Evolutionary conservation across 371 early-diverging fungal genomes (phyloP), one percentile per base, ranked within the genome.

Genomic region (Coemansia sp.): DNA sequence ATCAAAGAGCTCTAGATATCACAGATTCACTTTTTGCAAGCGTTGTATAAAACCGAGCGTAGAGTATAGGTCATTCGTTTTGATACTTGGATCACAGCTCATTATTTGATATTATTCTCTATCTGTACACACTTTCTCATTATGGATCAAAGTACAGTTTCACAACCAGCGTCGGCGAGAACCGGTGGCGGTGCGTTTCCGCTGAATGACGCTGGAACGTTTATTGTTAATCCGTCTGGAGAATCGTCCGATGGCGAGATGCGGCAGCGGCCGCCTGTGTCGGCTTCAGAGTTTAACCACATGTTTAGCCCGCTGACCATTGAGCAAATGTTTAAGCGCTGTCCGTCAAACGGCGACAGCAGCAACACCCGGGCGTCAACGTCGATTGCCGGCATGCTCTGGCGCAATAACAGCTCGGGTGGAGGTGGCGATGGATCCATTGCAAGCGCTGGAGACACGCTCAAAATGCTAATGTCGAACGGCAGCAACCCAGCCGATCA

Each of bases 251-350:
- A 48, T 44, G 24, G 44, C 39, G 54, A 48, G 56, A 55, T 55
- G 60, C 23, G 39, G 13, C 66, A 62, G 63, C 63, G 67, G 12
- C 58, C 54, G n/a, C 75, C 71, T 4, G 66, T 74, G 23, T 66
- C 77, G 4, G 63, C 65, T 6, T 39, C 65, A 2, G 69, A 72
- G n/a, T 64, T 76, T 17, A 73, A 73, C 55, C 72, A 72, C 69
- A 76, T 76, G 77, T 76, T 76, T 21, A 76, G 65, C 15, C 77
- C 73, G 7, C 54, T 76, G 21, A 26, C 65, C 3, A 60, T 76
- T 17, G 74, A 73, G 58, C 73, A 63, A 36, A 72, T 76, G 69
- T 76, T 76, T 55, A 62, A 68, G 26, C 64, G 55, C 36, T 60
- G 48, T 41, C 56, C 61, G 11, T 41, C 61, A 7, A 24, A 29